Conservation (phyloP, 345 rosid species). For the Citrus cavaleriei region DNA sequence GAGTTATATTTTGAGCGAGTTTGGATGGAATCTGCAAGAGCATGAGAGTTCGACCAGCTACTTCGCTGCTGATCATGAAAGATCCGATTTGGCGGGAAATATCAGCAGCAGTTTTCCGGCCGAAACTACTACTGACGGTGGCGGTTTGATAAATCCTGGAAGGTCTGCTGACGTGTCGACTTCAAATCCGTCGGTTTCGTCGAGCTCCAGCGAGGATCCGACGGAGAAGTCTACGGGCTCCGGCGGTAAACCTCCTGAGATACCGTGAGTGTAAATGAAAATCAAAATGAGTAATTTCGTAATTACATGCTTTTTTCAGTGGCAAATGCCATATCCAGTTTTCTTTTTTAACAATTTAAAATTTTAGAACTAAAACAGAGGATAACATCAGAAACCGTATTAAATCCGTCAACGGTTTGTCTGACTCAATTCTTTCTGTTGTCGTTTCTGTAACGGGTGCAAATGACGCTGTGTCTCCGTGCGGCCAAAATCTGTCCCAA, state of each 20-base stretch:
- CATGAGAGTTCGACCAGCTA: not conserved
- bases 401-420: not conserved
- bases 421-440: not conserved
- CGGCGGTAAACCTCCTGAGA: constrained; percentile 67
- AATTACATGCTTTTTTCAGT: constrained; percentile 4
- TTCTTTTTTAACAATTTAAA: constrained; percentile 1
- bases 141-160: not conserved
- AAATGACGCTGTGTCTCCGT: constrained; percentile 34
- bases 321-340: not conserved
- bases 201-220: constrained; percentile 87
- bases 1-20: constrained; percentile 53
- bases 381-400: constrained; percentile 3
- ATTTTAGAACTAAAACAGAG: not conserved
- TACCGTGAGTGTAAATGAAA: constrained; percentile 65
- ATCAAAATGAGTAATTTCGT: constrained; percentile 9
- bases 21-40: constrained; percentile 59
- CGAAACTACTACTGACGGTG: constrained; percentile 4
- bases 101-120: constrained; percentile 6
- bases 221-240: constrained; percentile 75
- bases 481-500: constrained; percentile 23
- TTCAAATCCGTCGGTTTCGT: constrained; percentile 67
- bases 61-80: constrained; percentile 10
- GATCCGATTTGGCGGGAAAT: constrained; percentile 26
- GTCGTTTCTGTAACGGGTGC: constrained; percentile 19
- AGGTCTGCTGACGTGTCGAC: constrained; percentile 40